phyloP scores from a whole-genome alignment of 257 asterid genomes.

The Fraxinus pennsylvanica region DNA sequence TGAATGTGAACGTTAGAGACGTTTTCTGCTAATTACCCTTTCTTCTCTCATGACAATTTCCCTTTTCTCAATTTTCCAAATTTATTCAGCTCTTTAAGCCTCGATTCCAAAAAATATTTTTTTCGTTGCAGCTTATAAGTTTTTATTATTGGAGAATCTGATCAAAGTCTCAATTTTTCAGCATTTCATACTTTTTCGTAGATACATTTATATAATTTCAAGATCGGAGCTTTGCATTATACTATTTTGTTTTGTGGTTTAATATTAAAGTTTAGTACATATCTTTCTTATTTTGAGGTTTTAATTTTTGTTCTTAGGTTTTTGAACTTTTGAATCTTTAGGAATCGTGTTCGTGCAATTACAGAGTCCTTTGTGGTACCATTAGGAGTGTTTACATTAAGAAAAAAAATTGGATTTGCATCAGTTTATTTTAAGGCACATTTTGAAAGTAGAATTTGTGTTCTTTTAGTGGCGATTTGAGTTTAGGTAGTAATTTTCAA shows the following conservation, averaged over 20 bases:
- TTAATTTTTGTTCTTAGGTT: not conserved
- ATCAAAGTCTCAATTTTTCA: conserved; percentile 7
- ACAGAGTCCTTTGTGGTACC: not conserved
- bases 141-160: not conserved
- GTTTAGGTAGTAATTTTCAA: conserved; percentile 22
- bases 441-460: not conserved
- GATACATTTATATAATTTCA: not conserved
- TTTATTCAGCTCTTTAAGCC: not conserved
- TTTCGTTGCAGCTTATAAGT: not conserved
- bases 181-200: not conserved
- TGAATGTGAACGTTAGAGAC: too few species aligned
- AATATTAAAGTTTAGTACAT: too few species aligned
- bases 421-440: not conserved
- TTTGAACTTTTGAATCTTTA: not conserved
- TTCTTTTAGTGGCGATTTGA: not conserved
- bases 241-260: not conserved
- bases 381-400: not conserved
- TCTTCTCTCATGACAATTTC: not conserved
- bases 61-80: not conserved
- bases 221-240: conserved; percentile 12
- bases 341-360: not conserved
- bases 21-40: too few species aligned
- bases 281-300: not conserved
- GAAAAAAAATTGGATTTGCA: not conserved
- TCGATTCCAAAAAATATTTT: not conserved